Evolutionary conservation across 2,329 filamentous ascomycete species (phyloP).

Genomic region (Amauroascus verrucosus): DNA sequence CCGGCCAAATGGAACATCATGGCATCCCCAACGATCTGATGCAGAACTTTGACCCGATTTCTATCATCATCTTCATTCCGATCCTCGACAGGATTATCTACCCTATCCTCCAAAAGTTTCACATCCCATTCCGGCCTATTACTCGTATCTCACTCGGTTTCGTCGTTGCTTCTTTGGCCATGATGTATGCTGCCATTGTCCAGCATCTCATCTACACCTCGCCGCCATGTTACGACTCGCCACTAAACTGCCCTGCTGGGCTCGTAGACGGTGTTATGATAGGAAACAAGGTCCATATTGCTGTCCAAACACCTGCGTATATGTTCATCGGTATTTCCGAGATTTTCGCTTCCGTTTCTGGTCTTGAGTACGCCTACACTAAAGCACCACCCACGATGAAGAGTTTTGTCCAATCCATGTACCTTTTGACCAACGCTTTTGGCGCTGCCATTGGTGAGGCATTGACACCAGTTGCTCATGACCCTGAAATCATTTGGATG

Average conservation of each 20-base stretch:
- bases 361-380: slow-evolving; percentile 63
- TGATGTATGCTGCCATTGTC: slow-evolving; percentile 51
- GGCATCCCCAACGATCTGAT: slow-evolving; percentile 70
- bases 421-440: slow-evolving; percentile 49
- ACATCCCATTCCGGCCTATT: slow-evolving; percentile 61
- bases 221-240: slow-evolving; percentile 42
- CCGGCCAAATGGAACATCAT: slow-evolving; percentile 51
- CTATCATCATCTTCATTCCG: slow-evolving; percentile 65
- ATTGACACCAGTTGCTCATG: slow-evolving; percentile 49
- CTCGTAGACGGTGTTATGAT: slow-evolving; percentile 24
- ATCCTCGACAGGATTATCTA: slow-evolving; percentile 60
- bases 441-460: slow-evolving; percentile 52
- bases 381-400: slow-evolving; percentile 62
- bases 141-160: slow-evolving; percentile 66
- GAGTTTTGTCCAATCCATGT: slow-evolving; percentile 49
- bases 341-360: slow-evolving; percentile 54
- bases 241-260: slow-evolving; percentile 26
- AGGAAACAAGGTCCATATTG: slow-evolving; percentile 37
- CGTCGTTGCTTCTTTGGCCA: slow-evolving; percentile 51
- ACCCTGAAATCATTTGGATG: slow-evolving; percentile 59
- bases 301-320: slow-evolving; percentile 38
- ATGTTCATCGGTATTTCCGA: slow-evolving; percentile 43
- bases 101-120: slow-evolving; percentile 52
- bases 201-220: slow-evolving; percentile 47
- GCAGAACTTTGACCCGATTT: slow-evolving; percentile 64